Evolutionary conservation across 176 grass and related monocot genomes (phyloP).

Genomic region (Zea luxurians): DNA sequence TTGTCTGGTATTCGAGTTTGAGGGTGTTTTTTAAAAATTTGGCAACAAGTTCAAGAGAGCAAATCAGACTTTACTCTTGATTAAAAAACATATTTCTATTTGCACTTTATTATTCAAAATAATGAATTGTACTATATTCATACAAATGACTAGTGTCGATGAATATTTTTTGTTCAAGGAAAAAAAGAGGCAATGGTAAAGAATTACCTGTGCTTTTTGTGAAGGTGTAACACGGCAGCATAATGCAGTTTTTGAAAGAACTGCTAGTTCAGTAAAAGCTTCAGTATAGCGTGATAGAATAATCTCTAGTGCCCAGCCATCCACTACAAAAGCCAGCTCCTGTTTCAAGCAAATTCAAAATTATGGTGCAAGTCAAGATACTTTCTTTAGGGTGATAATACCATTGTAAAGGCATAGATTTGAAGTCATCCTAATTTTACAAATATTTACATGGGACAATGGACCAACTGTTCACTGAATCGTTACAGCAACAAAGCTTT

Average conservation of each 20-base stretch:
- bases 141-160: slow-evolving; percentile 27
- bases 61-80: not conserved
- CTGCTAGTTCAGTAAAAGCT: slow-evolving; percentile 81
- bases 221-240: slow-evolving; percentile 98
- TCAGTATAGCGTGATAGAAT: slow-evolving; percentile 72
- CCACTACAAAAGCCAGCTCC: slow-evolving; percentile 97
- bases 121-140: not conserved
- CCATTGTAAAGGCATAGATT: not conserved
- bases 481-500: not conserved
- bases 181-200: slow-evolving; percentile 10
- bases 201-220: slow-evolving; percentile 91
- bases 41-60: not conserved
- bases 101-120: not conserved
- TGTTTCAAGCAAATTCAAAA: slow-evolving; percentile 42
- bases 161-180: slow-evolving; percentile 20
- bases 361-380: slow-evolving; percentile 22
- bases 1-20: not conserved
- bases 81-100: slow-evolving; percentile 19
- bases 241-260: slow-evolving; percentile 89
- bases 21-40: not conserved
- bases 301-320: slow-evolving; percentile 98
- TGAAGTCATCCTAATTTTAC: not conserved
- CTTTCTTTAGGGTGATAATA: slow-evolving; percentile 28
- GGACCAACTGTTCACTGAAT: not conserved
- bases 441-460: not conserved